Percentiles rank a stretch among this genome's conserved stretches.
These are phyloP conservation scores for Neoboletus subvelutipes DNA, from an alignment of 768 basidiomycete genomes.

Conservation along the genomic window DNA sequence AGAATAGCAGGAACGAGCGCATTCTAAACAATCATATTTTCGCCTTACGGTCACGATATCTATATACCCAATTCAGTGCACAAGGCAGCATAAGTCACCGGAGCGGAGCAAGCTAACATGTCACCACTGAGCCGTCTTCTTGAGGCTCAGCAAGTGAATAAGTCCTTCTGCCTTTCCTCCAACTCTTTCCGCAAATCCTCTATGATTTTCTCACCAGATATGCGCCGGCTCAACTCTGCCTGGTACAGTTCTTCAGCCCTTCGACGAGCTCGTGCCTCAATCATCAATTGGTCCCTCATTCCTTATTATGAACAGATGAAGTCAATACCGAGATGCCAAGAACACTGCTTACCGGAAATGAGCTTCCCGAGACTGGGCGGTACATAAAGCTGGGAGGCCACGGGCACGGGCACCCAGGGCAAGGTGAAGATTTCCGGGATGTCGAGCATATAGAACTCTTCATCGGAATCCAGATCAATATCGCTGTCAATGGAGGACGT, in stretches of 20 bases:
- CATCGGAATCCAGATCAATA: conserved; percentile 4
- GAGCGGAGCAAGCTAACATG: neutral
- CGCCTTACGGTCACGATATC: neutral
- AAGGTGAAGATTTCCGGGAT: conserved; percentile 31
- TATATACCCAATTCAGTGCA: neutral
- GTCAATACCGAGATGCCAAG: neutral
- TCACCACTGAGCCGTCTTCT: neutral
- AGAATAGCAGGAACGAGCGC: neutral
- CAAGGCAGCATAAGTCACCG: neutral
- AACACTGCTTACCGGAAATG: conserved; percentile 31
- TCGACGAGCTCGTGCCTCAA: conserved; percentile 33
- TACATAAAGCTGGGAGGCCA: conserved; percentile 31
- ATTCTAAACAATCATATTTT: neutral
- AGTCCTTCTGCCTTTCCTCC: neutral
- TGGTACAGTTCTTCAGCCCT: conserved; percentile 34
- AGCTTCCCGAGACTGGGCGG: conserved; percentile 37
- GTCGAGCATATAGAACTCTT: conserved; percentile 37
- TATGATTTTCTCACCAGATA: conserved; percentile 30
- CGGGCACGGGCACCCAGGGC: conserved; percentile 35
- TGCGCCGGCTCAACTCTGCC: conserved; percentile 32
- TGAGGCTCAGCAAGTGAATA: neutral
- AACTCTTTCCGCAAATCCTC: conserved; percentile 16
- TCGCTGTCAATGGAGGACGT: neutral
- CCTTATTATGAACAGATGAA: conserved; percentile 9
- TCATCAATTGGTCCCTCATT: conserved; percentile 36